Evolutionary conservation across 306 rosid species (phyloP), one percentile per base, ranked within the genome.

Genomic region (Sechiopsis laciniata): DNA sequence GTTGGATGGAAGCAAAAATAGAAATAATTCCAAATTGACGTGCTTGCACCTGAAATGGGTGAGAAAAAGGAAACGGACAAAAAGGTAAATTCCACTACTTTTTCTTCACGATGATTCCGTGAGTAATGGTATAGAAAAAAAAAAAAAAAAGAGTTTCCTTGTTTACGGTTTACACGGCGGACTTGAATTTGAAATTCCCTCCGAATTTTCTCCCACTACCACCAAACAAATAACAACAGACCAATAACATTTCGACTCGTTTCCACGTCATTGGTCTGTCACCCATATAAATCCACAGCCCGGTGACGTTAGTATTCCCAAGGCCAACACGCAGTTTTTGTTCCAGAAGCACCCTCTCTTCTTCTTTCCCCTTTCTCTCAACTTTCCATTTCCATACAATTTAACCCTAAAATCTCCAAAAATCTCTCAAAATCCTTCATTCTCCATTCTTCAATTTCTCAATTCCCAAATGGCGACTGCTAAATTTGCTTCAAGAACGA

Each of bases 401-500:
- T 17, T 10, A 32, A 0, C 71, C 51, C n/a, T 40, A 17, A 12
- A 0, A 19, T 37, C 71, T 65, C 71, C 54, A 32, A 32, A 32
- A 63, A 16, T 58, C 48, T 32, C 68, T 64, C 1, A 4, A 64
- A 15, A 63, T 62, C 7, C 68, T 62, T 26, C 42, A 3, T 5
- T 29, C n/a, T 13, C 10, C 0, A 32, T 32, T 62, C 48, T 35
- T 3, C 26, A 16, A 64, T 64, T 63, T 29, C 26, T 10, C 64
- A 13, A 65, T 4, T 45, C 17, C 9, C 7, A 17, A 67, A 32
- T 67, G 72, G 72, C 72, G 4, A 17, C n/a, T 4, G 3, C 53
- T 10, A 37, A 35, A 15, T 40, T 42, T 2, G 5, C 54, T 19
- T 77, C 89, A 10, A 58, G 81, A 32, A 79, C 71, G 0, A 8